phyloP scores from a whole-genome alignment of 768 basidiomycete species.

The Lactarius akahatsu region DNA sequence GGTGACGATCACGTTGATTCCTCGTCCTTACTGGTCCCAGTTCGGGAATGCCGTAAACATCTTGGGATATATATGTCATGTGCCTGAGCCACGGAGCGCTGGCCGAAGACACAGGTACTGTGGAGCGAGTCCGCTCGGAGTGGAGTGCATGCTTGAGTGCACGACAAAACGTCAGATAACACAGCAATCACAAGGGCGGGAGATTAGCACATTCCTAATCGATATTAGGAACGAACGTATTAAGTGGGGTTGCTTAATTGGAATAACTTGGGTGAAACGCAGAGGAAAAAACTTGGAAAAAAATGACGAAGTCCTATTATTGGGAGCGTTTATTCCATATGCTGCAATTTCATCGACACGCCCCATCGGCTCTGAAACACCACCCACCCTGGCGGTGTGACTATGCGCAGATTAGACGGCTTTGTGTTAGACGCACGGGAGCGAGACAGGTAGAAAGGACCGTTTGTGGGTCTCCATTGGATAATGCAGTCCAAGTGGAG shows the following conservation, averaged over 20 bases:
- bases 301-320: neutral
- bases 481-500: neutral
- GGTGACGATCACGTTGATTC: neutral
- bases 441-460: neutral
- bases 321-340: neutral
- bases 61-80: neutral
- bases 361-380: conserved; percentile 5
- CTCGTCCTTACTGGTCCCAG: neutral
- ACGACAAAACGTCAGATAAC: conserved; percentile 9
- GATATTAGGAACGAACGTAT: conserved; percentile 9
- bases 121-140: conserved; percentile 17
- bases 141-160: conserved; percentile 1
- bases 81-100: conserved; percentile 24
- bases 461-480: neutral
- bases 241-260: conserved; percentile 4
- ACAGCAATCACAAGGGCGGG: conserved; percentile 2
- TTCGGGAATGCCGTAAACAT: neutral
- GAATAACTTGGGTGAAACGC: conserved; percentile 2
- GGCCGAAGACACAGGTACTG: neutral
- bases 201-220: neutral
- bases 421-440: neutral
- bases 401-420: neutral
- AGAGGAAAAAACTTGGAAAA: neutral
- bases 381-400: neutral
- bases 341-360: neutral